Conservation (phyloP, 352 stramenopile genomes). For the Salisapilia sapeloensis region DNA sequence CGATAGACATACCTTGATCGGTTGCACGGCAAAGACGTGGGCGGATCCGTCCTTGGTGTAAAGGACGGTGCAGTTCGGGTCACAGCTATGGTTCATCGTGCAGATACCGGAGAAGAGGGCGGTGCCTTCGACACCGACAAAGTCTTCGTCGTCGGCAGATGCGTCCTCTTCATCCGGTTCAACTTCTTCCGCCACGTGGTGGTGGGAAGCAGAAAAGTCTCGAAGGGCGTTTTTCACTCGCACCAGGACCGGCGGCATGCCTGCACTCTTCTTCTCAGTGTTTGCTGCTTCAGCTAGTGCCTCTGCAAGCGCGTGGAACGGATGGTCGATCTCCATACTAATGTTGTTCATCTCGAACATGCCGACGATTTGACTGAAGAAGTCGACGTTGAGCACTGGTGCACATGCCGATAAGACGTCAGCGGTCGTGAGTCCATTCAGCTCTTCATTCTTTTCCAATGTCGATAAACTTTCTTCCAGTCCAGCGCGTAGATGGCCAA, state of each 20-base stretch:
- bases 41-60: slow-evolving; percentile 71
- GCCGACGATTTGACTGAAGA: slow-evolving; percentile 81
- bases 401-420: slow-evolving; percentile 24
- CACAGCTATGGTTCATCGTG: slow-evolving; percentile 95
- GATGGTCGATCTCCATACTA: slow-evolving; percentile 83
- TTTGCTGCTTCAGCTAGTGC: slow-evolving; percentile 28
- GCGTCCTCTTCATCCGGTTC: slow-evolving; percentile 22
- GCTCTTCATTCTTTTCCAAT: slow-evolving; percentile 23
- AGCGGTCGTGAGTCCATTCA: slow-evolving; percentile 37
- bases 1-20: slow-evolving; percentile 25
- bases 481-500: slow-evolving; percentile 26
- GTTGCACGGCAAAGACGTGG: slow-evolving; percentile 53
- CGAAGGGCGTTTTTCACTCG: slow-evolving; percentile 46
- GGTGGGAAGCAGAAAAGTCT: slow-evolving; percentile 48
- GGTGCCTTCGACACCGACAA: slow-evolving; percentile 89
- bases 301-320: slow-evolving; percentile 52
- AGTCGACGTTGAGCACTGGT: slow-evolving; percentile 52
- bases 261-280: slow-evolving; percentile 31
- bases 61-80: slow-evolving; percentile 82
- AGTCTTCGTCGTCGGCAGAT: slow-evolving; percentile 54
- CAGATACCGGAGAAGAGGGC: slow-evolving; percentile 86
- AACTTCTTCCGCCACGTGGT: slow-evolving; percentile 13
- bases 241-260: slow-evolving; percentile 31
- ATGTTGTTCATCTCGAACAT: slow-evolving; percentile 98
- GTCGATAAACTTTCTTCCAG: slow-evolving; percentile 31